A percentile compares a stretch with the other conserved stretches of the same genome.
Evolutionary conservation across 1,284 basidiomycete species (phyloP).

Genomic region (Cutaneotrichosporon arboriforme): DNA sequence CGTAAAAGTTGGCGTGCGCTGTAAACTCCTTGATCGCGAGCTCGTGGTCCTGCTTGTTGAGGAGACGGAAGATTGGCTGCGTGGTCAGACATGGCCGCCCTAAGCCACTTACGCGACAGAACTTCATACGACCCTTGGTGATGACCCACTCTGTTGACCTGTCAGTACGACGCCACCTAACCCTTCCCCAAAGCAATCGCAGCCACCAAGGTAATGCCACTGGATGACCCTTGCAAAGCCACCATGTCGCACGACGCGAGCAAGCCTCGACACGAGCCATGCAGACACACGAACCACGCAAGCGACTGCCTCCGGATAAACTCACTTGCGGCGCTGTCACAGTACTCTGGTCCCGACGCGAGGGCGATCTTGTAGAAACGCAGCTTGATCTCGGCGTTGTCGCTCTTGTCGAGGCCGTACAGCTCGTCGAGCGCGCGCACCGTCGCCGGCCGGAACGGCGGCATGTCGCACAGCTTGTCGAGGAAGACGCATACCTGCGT

Average conservation of each 20-base stretch:
- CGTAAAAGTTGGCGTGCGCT: constrained; percentile 51
- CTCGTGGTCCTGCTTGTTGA: constrained; percentile 49
- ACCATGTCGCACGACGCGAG: too few species aligned
- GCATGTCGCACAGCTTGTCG: constrained; percentile 46
- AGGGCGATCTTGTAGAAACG: constrained; percentile 52
- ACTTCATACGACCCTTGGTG: constrained; percentile 52
- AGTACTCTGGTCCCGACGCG: constrained; percentile 49
- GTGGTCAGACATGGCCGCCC: neutral
- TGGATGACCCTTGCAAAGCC: too few species aligned
- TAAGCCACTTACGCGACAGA: constrained; percentile 36
- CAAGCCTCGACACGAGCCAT: too few species aligned
- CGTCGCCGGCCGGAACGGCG: constrained; percentile 34
- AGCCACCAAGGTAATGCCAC: neutral
- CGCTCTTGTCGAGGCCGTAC: constrained; percentile 47
- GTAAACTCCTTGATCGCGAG: constrained; percentile 51
- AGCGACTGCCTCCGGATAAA: neutral
- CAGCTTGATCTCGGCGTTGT: constrained; percentile 51
- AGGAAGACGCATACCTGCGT: constrained; percentile 50
- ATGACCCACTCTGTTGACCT: constrained; percentile 47
- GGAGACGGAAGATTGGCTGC: constrained; percentile 48
- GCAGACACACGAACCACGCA: neutral
- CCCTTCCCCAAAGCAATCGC: too few species aligned
- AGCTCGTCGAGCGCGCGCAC: constrained; percentile 46
- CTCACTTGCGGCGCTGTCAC: constrained; percentile 48
- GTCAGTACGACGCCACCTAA: neutral